Conservation (phyloP, 1,284 basidiomycete genomes). For the Ustilago vetiveriae region DNA sequence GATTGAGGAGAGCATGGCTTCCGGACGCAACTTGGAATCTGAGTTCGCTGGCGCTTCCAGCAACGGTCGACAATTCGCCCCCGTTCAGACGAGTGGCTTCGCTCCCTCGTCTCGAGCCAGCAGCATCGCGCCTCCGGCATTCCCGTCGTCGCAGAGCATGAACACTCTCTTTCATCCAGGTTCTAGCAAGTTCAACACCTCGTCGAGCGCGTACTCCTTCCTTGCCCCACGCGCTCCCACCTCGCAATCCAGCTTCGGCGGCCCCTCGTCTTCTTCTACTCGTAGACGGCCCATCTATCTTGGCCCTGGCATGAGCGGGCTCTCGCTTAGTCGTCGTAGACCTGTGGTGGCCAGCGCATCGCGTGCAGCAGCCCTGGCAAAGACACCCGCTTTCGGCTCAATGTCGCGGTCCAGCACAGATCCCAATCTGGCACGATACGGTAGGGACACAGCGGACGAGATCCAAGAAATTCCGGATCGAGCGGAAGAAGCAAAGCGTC, state of each 20-base stretch:
- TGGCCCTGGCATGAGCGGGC: conserved; percentile 46
- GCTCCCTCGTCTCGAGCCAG: conserved; percentile 33
- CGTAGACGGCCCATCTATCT: conserved; percentile 42
- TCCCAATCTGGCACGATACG: conserved; percentile 22
- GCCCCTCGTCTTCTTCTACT: conserved; percentile 5
- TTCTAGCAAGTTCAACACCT: conserved; percentile 21
- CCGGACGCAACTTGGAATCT: conserved; percentile 39
- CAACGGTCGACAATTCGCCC: conserved; percentile 5
- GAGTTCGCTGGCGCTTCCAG: conserved; percentile 20
- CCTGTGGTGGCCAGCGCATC: conserved; percentile 34
- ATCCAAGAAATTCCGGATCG: conserved; percentile 16
- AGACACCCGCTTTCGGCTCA: conserved; percentile 6
- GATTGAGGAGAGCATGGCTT: conserved; percentile 53
- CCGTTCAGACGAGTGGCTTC: conserved; percentile 7
- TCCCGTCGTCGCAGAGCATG: conserved; percentile 31
- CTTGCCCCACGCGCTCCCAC: conserved; percentile 35
- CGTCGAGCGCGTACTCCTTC: conserved; percentile 40
- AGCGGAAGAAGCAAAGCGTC: conserved; percentile 39
- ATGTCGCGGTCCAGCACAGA: conserved; percentile 39
- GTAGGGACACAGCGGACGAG: conserved; percentile 12
- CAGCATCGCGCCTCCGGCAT: conserved; percentile 30
- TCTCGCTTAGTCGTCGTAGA: conserved; percentile 38
- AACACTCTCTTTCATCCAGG: conserved; percentile 43
- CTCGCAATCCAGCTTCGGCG: conserved; percentile 6
- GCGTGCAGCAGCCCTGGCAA: conserved; percentile 19